Base-by-base conservation (phyloP, 2,329 filamentous ascomycete genomes). In the Cladobotryum protrusum region DNA sequence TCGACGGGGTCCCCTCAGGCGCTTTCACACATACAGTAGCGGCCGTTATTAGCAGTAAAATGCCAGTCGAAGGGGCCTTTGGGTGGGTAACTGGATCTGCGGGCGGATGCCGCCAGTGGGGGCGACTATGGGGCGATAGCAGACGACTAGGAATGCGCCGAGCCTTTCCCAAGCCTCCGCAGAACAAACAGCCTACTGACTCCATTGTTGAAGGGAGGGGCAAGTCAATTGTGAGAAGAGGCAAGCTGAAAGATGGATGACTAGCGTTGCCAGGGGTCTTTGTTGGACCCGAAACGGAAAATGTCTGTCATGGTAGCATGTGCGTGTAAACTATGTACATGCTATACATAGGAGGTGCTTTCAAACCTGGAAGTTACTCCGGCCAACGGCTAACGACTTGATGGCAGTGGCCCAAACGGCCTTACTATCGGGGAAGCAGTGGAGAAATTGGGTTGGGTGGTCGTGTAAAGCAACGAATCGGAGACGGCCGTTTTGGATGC, bases 371-470 rank as follows among this genome's bases (percentile, higher is more conserved):
- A n/a, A 29, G 24, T 29, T 37, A 37, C 35, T 37, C 14, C 11
- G 14, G 35, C 35, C 35, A 37, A 29, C 24, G 24, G 20, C 20
- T 24, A 24, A 24, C 20, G 20, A 29, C 24, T 4, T 9, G 24
- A 29, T 29, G 24, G 6, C 24, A 29, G 24, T 9, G 24, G 24
- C 24, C 41, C 29, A 42, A 43, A 9, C 17, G 40, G 18, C 47
- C 18, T 43, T 42, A 50, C 42, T 35, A 35, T 29, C n/a, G 48
- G 36, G 41, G 11, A 43, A 33, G 48, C 45, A 43, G 48, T 29
- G 48, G 41, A 43, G 20, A 37, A 37, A n/a, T n/a, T n/a, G 35
- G 17, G 12, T 18, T 37, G 5, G 14, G 14, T 37, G 14, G 35
- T 29, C 24, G 6, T 29, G 24, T 29, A 29, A 29, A 29, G 24